Conservation (phyloP, 306 rosid species). For the Trichosanthes truncata region DNA sequence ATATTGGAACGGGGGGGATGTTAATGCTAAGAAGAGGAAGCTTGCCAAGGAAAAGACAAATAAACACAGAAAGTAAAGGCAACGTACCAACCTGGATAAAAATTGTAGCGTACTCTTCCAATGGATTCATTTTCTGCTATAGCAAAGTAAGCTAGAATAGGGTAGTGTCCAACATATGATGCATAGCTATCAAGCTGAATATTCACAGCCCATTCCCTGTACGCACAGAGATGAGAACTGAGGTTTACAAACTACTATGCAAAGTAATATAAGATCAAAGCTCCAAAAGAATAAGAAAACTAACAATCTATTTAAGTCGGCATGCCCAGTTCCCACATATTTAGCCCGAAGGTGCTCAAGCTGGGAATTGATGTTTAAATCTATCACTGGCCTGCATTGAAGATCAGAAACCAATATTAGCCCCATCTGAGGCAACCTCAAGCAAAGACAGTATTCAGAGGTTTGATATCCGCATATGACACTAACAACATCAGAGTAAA, state of each 20-base stretch:
- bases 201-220: slow-evolving; percentile 92
- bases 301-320: slow-evolving; percentile 81
- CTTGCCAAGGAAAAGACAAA: not conserved
- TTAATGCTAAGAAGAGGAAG: no score
- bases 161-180: slow-evolving; percentile 83
- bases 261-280: not conserved
- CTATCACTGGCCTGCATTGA: slow-evolving; percentile 80
- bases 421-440: not conserved
- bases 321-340: slow-evolving; percentile 94
- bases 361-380: slow-evolving; percentile 92
- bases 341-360: slow-evolving; percentile 93
- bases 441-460: not conserved
- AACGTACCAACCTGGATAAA: slow-evolving; percentile 58
- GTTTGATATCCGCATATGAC: not conserved
- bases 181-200: slow-evolving; percentile 98
- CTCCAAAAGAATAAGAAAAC: slow-evolving; percentile 9
- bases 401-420: slow-evolving; percentile 2
- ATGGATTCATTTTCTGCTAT: slow-evolving; percentile 93
- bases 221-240: not conserved
- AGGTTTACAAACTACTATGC: not conserved
- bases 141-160: slow-evolving; percentile 58
- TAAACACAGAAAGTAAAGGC: not conserved
- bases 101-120: slow-evolving; percentile 83
- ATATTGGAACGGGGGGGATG: no score
- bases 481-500: not conserved